A percentile compares a stretch with the other conserved stretches of the same genome.
Evolutionary conservation across 2,329 filamentous ascomycete species (phyloP).

Genomic region (Tolypocladium ophioglossoides): DNA sequence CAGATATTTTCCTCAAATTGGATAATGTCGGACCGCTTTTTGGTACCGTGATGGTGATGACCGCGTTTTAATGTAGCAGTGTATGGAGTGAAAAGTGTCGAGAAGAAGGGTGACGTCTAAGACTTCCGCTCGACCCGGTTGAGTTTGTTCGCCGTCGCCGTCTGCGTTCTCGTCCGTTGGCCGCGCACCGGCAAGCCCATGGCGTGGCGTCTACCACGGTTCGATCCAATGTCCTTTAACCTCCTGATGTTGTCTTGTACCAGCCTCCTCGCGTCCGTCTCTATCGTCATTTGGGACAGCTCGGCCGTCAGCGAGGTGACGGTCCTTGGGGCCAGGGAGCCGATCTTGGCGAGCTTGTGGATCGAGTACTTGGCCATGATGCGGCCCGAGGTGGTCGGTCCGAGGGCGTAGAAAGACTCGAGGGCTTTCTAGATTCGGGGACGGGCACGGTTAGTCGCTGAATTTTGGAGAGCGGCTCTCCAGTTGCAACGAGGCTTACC

Average conservation of each 20-base stretch:
- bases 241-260: slow-evolving; percentile 78
- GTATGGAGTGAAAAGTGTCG: background rate
- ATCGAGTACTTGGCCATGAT: slow-evolving; percentile 87
- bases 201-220: slow-evolving; percentile 81
- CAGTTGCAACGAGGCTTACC: slow-evolving; percentile 35
- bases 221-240: slow-evolving; percentile 82
- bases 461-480: background rate
- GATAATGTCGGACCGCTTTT: background rate
- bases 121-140: slow-evolving; percentile 40
- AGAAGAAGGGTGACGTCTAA: slow-evolving; percentile 4
- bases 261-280: slow-evolving; percentile 72
- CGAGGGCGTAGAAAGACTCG: slow-evolving; percentile 78
- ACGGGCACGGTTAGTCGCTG: background rate
- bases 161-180: slow-evolving; percentile 75
- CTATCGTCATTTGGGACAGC: slow-evolving; percentile 84
- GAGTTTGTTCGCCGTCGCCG: slow-evolving; percentile 47
- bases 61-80: background rate
- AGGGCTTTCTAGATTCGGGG: slow-evolving; percentile 50
- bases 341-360: slow-evolving; percentile 71
- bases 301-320: slow-evolving; percentile 75
- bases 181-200: slow-evolving; percentile 87
- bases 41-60: background rate
- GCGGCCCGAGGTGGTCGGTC: slow-evolving; percentile 54
- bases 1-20: background rate
- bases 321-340: slow-evolving; percentile 62